Percentiles rank a stretch among this genome's conserved stretches.
Conservation (phyloP, 352 stramenopile genomes). For the Phytophthora rubi region DNA sequence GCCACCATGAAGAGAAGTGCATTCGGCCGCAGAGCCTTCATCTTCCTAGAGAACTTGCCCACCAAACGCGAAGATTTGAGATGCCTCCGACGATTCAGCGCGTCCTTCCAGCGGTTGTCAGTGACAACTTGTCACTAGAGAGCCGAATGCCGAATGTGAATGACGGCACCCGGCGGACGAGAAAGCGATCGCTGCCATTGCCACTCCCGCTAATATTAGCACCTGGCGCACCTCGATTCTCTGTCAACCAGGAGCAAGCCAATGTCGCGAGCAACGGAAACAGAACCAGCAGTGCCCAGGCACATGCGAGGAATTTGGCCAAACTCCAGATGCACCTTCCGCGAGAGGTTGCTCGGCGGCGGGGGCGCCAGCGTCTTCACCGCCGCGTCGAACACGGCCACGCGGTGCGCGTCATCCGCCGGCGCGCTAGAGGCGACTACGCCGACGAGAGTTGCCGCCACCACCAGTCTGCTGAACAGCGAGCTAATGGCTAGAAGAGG, state of each 20-base stretch:
- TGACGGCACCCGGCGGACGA: conserved; percentile 26
- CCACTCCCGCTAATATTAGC: conserved; percentile 10
- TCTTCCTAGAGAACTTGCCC: not conserved
- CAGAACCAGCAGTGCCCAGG: conserved; percentile 27
- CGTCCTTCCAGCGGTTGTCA: conserved; percentile 25
- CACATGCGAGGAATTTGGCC: conserved; percentile 30
- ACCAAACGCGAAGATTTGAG: conserved; percentile 12
- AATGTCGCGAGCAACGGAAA: conserved; percentile 7
- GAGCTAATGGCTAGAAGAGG: not conserved
- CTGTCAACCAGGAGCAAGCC: conserved; percentile 30
- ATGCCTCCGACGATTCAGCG: conserved; percentile 18
- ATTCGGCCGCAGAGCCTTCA: not conserved
- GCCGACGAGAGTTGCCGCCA: conserved; percentile 11
- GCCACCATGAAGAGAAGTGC: conserved; percentile 4
- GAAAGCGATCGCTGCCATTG: conserved; percentile 31
- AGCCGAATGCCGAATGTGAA: conserved; percentile 34
- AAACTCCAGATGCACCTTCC: conserved; percentile 44
- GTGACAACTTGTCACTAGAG: not conserved
- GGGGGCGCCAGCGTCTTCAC: conserved; percentile 23
- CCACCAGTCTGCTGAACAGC: not conserved
- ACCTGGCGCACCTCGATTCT: conserved; percentile 15
- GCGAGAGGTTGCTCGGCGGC: conserved; percentile 28
- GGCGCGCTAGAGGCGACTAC: not conserved
- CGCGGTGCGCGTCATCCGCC: not conserved
- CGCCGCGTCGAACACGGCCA: conserved; percentile 43